Conservation (phyloP, 768 basidiomycete species). For the Fomitopsis serialis region DNA sequence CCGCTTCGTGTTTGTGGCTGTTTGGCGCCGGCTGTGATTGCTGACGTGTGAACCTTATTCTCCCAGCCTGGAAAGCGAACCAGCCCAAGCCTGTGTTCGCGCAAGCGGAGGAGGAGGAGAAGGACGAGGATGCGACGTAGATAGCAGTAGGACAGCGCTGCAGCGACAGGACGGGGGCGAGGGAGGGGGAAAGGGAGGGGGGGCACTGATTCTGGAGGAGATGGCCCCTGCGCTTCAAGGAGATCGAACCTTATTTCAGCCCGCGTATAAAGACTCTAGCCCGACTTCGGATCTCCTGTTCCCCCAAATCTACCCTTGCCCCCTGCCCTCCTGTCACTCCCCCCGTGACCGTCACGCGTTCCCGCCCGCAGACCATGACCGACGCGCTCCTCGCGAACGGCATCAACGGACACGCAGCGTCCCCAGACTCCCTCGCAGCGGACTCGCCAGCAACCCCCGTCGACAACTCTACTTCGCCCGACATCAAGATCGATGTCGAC, state of each 20-base stretch:
- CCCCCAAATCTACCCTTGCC: slow-evolving; percentile 62
- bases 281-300: slow-evolving; percentile 57
- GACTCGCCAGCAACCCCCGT: slow-evolving; percentile 62
- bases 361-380: slow-evolving; percentile 44
- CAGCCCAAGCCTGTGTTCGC: slow-evolving; percentile 87
- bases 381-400: slow-evolving; percentile 34
- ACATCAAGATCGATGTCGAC: slow-evolving; percentile 62
- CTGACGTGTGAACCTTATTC: slow-evolving; percentile 24
- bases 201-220: slow-evolving; percentile 22
- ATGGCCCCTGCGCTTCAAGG: slow-evolving; percentile 75
- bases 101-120: slow-evolving; percentile 47
- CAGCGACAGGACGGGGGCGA: slow-evolving; percentile 17
- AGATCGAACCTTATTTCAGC: slow-evolving; percentile 82
- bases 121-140: slow-evolving; percentile 45
- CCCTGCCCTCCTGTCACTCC: slow-evolving; percentile 24
- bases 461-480: slow-evolving; percentile 40
- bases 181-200: slow-evolving; percentile 19
- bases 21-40: slow-evolving; percentile 31
- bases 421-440: slow-evolving; percentile 30
- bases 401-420: slow-evolving; percentile 18
- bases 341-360: slow-evolving; percentile 71
- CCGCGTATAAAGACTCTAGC: slow-evolving; percentile 76
- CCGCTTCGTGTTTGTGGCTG: slow-evolving; percentile 36
- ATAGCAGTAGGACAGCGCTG: slow-evolving; percentile 13
- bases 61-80: slow-evolving; percentile 77